Base-by-base conservation (phyloP, 345 rosid genomes). In the Arabidopsis arenosa region DNA sequence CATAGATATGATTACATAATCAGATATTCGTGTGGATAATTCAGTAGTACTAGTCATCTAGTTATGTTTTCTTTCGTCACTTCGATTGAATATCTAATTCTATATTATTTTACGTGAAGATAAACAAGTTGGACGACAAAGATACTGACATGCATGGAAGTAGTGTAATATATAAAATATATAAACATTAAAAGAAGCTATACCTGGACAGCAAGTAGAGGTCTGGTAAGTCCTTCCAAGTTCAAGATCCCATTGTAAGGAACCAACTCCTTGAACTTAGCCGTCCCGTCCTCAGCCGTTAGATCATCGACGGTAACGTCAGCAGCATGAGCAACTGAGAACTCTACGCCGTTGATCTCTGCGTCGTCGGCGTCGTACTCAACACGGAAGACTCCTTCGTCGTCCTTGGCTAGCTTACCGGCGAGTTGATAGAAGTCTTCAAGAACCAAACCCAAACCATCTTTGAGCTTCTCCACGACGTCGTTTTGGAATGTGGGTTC, bases 351-450 rank as follows among this genome's bases (percentile, higher is more conserved):
- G 10, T 85, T 84, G 87, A 83, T 68, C 6, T 85, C 88, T 23
- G 9, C 61, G 11, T 72, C 74, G 2, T 83, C 76, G 37, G 86
- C 95, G 9, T 92, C 97, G 8, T 82, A 92, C 67, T 86, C 99
- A 63, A 90, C 91, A 45, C 83, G 79, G 51, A 88, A 86, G 55
- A 90, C 94, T 12, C 96, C 93, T 33, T 89, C 92, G 17, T 89
- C 94, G 49, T 95, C 98, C 69, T 83, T 90, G 49, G 87, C 94
- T 2, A 95, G 84, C 80, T 80, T 89, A 49, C 99, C 99, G 0
- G 93, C 92, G 14, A 95, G 84, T 80, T 90, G 97, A 72, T 86
- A 78, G 61, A 92, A 92, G 71, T 90, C 98, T 44, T 85, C 97
- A 78, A 95, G 63, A 57, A 87, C 91, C 13, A 76, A 70, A 73